Base-by-base conservation (phyloP, 306 rosid species). In the Rubus idaeus region DNA sequence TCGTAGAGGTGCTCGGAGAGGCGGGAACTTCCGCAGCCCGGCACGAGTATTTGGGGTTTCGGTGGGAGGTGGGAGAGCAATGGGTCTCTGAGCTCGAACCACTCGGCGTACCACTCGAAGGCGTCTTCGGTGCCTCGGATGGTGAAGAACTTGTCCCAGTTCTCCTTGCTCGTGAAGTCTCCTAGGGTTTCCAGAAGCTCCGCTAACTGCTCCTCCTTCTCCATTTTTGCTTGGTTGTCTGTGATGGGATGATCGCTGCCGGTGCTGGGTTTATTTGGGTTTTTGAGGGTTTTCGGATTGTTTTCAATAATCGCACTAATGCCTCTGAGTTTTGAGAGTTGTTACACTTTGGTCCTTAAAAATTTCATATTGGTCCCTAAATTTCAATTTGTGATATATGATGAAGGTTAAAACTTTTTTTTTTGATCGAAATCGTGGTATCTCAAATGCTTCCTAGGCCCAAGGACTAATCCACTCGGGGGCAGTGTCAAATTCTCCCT, bases 41-140 rank as follows among this genome's bases (percentile, higher is more conserved):
- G 98, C 13, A 95, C 71, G 42, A 95, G 97, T 10, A 95, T 73
- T 60, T 79, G 88, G 75, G 63, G 75, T 42, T 58, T 75, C 3
- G 83, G 66, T 65, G 83, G 58, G 75, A 91, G 84, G 52, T 81
- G 91, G 37, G 93, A 85, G 63, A 90, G 81, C 44, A 94, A 88
- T 0, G 91, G 92, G 69, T 56, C 70, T 8, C 55, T 30, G 86
- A 95, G 94, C 73, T 91, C 68, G 7, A 87, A 44, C 96, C 97
- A 94, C 67, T 91, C 94, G 10, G 97, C 94, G 81, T 94, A 94
- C 98, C 98, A 94, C 85, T 94, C 96, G 83, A 91, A 94, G 60
- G 96, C 83, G 64, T 90, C 85, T 35, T 81, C 81, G 75, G 75
- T 74, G 76, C 86, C 91, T 20, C 95, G 90, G 11, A 94, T 88